Conservation (phyloP, 2,329 filamentous ascomycete species). For the Fusarium sulawesiense region DNA sequence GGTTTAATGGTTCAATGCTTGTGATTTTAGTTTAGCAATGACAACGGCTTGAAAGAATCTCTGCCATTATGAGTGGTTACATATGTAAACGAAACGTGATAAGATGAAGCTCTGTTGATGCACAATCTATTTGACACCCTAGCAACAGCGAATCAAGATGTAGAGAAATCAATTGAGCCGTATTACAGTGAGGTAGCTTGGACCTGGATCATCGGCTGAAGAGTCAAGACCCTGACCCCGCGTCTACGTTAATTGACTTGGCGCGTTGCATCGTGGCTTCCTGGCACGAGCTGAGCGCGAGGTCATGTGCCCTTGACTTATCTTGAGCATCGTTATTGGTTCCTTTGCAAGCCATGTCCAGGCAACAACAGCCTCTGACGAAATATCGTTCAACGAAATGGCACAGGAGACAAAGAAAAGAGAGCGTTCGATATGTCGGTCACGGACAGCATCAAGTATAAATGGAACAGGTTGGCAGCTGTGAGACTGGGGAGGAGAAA, state of each 20-base stretch:
- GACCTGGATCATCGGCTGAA: neutral
- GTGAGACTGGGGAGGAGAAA: neutral
- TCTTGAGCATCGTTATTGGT: constrained; percentile 23
- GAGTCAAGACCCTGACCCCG: neutral
- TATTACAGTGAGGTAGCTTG: neutral
- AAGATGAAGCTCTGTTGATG: too few species aligned
- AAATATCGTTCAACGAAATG: neutral
- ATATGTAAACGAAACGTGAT: neutral
- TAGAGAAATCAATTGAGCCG: neutral
- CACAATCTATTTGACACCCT: neutral
- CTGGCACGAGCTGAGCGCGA: constrained; percentile 37
- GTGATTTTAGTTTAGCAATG: neutral
- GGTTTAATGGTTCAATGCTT: neutral
- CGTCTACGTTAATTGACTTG: constrained; percentile 7
- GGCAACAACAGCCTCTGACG: constrained; percentile 40
- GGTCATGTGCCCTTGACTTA: constrained; percentile 41
- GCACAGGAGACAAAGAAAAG: neutral
- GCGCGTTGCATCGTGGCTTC: constrained; percentile 25
- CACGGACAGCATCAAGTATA: constrained; percentile 24
- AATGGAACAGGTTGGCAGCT: constrained; percentile 12
- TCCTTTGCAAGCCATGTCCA: constrained; percentile 33
- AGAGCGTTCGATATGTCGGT: neutral
- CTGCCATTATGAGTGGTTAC: neutral
- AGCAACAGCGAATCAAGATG: neutral
- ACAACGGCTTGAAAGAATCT: neutral